Evolutionary conservation across 768 basidiomycete species (phyloP), one percentile per base, ranked within the genome.

Genomic region (Amyloporia xantha): DNA sequence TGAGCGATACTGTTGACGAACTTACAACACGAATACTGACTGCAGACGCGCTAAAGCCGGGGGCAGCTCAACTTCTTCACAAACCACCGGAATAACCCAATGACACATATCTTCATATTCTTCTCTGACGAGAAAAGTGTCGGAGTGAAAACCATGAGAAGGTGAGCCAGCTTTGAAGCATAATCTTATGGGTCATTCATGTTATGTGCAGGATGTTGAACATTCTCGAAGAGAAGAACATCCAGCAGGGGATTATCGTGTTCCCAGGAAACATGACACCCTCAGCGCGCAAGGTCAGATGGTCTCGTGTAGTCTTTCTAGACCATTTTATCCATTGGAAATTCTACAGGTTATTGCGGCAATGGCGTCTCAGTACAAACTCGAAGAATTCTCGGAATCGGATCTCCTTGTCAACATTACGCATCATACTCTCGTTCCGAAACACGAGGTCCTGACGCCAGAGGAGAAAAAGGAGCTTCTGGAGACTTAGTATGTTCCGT

Each of bases 361-460:
- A 15, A 91, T 98, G 87, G 77, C 87, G 26, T 69, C 77, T 5
- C 81, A 89, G 59, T 97, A 87, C 69, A 79, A 81, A 45, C 76
- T 99, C 28, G 96, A 98, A 64, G 94, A 96, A 58, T 99, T 98
- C 66, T 88, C 93, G 17, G 96, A 98, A 68, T 81, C 93, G 10
- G 95, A 97, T 66, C 72, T 99, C 15, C 77, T 98, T 5, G 96
- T 99, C 55, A 99, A 99, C 68, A 98, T 99, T 61, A 92, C 91
- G 4, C 86, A 92, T 60, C 96, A 99, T 62, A 88, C 88, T 19
- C 77, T 99, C 30, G 96, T 99, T 1, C 96, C 96, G 40, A 81
- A 78, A 52, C 96, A 99, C 64, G 85, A 94, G 56, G 83, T 98
- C 51, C 76, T 98, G 53, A 77, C 79, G 12, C 68, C 78, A 23